phyloP scores from a whole-genome alignment of 2,329 filamentous ascomycete genomes.

The Xylaria sp. region DNA sequence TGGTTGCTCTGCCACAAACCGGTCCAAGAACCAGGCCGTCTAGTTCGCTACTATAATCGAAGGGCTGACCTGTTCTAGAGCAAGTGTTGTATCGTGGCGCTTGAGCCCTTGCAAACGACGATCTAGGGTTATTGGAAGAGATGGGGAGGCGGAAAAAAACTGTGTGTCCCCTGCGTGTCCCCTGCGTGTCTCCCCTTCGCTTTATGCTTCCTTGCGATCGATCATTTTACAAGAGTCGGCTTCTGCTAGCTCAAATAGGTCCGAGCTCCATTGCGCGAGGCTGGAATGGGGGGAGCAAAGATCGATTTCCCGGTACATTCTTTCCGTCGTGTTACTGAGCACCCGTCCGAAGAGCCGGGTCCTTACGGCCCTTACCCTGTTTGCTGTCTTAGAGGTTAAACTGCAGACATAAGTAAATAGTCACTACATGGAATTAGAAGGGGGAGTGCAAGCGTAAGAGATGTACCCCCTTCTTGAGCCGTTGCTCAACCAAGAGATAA shows the following conservation, averaged over 20 bases:
- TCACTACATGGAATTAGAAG: background rate
- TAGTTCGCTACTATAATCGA: background rate
- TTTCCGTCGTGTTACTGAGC: slow-evolving; percentile 40
- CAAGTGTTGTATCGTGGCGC: slow-evolving; percentile 14
- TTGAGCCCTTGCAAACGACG: slow-evolving; percentile 11
- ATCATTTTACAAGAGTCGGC: slow-evolving; percentile 38
- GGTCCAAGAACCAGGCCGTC: background rate
- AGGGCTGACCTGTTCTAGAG: background rate
- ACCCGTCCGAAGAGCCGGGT: slow-evolving; percentile 34
- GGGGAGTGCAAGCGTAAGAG: background rate
- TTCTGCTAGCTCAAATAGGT: slow-evolving; percentile 40
- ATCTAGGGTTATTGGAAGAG: slow-evolving; percentile 1
- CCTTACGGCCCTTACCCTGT: slow-evolving; percentile 23
- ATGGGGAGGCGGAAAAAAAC: slow-evolving; percentile 5
- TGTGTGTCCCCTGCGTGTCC: background rate
- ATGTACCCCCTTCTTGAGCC: background rate
- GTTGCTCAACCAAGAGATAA: background rate
- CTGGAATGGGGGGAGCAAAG: slow-evolving; percentile 45
- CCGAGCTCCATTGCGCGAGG: slow-evolving; percentile 44
- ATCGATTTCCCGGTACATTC: slow-evolving; percentile 45
- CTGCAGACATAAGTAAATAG: background rate
- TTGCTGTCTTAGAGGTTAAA: slow-evolving; percentile 19
- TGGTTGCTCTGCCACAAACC: slow-evolving; percentile 14
- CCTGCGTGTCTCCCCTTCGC: slow-evolving; percentile 22
- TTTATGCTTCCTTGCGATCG: slow-evolving; percentile 35